Percentiles rank a stretch among this genome's conserved stretches.
These are phyloP conservation scores for Xylariaceae sp. DNA, from an alignment of 2,329 filamentous ascomycete species.

Conservation along the genomic window DNA sequence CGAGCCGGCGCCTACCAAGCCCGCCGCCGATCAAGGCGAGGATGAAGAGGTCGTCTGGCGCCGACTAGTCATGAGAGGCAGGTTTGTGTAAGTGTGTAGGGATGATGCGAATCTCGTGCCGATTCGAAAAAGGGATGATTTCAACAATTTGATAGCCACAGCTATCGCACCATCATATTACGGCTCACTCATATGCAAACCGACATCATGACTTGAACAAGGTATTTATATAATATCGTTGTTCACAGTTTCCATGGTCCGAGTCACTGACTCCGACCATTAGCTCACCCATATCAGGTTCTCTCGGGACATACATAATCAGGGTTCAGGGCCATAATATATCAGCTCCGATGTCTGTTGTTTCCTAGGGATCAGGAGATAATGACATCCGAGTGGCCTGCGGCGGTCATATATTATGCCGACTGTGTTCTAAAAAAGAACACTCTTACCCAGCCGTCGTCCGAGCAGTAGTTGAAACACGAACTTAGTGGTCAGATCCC, in stretches of 20 bases:
- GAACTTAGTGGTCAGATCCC: background rate
- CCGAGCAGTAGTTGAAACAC: background rate
- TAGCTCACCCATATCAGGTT: background rate
- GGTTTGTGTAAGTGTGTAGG: slow-evolving; percentile 29
- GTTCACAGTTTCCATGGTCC: background rate
- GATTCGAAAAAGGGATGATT: background rate
- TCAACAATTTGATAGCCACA: background rate
- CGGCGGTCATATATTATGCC: background rate
- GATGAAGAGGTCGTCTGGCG: slow-evolving; percentile 34
- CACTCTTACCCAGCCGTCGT: background rate
- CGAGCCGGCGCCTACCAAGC: slow-evolving; percentile 24
- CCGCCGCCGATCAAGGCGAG: slow-evolving; percentile 28
- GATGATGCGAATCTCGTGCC: background rate
- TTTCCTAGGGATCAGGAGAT: too few species aligned
- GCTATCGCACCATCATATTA: background rate
- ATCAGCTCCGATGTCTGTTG: too few species aligned
- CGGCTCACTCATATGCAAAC: background rate
- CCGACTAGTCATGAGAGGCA: slow-evolving; percentile 32
- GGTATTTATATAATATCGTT: slow-evolving; percentile 3
- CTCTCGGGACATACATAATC: too few species aligned
- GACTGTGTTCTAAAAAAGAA: background rate
- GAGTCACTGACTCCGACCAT: background rate
- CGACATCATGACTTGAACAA: background rate
- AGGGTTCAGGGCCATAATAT: background rate
- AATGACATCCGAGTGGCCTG: too few species aligned